Conservation (phyloP, 177 flowering plant genomes). For the Telopea speciosissima region DNA sequence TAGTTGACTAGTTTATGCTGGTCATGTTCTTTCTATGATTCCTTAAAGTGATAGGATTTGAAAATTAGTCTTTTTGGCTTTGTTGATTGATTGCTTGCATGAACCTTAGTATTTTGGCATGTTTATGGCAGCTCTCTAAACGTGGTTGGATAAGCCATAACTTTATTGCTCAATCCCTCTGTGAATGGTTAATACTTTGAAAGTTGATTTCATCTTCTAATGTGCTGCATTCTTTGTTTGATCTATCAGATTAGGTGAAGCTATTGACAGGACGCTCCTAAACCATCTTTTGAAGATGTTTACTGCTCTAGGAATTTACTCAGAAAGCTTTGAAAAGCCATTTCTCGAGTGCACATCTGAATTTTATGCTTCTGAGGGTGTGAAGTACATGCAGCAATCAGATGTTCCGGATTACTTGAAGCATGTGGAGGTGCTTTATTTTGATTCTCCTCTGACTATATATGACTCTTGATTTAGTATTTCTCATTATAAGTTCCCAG, state of each 20-base stretch:
- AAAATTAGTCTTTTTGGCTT: no score
- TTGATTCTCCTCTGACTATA: slow-evolving; percentile 1
- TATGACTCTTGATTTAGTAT: neutral
- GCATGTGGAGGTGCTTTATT: slow-evolving; percentile 82
- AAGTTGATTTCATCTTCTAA: slow-evolving; percentile 7
- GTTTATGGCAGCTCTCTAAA: neutral
- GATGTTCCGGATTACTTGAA: slow-evolving; percentile 97
- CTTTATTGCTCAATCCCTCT: neutral
- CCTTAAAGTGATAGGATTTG: no score
- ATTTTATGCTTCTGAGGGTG: slow-evolving; percentile 97
- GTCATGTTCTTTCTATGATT: no score
- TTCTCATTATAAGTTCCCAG: neutral
- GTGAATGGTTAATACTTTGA: neutral
- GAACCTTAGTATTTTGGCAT: no score
- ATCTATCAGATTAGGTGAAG: slow-evolving; percentile 81
- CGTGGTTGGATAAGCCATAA: neutral
- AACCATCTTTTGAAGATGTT: slow-evolving; percentile 98
- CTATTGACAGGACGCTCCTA: slow-evolving; percentile 83
- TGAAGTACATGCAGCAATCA: slow-evolving; percentile 91
- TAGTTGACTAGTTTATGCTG: no score
- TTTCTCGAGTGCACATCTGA: slow-evolving; percentile 92
- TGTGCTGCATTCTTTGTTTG: slow-evolving; percentile 9
- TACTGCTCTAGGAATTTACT: slow-evolving; percentile 85
- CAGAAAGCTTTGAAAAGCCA: slow-evolving; percentile 94
- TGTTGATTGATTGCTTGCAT: no score